Conservation (phyloP, 495 filamentous ascomycete species). For the Beverwykella pulmonaria region DNA sequence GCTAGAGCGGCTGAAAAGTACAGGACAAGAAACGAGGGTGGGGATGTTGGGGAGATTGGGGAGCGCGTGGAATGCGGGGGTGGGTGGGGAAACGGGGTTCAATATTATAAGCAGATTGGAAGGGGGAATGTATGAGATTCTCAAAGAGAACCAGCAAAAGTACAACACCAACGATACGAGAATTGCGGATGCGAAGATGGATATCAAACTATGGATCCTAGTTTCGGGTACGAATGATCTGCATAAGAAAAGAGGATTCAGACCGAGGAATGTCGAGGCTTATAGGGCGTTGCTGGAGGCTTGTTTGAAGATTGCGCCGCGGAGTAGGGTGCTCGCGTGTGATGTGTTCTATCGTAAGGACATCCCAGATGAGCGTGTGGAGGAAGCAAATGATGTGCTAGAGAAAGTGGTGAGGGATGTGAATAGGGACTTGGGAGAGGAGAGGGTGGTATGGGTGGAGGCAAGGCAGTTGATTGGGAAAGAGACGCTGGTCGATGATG, state of each 20-base stretch:
- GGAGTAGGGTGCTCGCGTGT: background rate
- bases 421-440: background rate
- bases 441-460: constrained; percentile 6
- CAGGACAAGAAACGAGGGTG: background rate
- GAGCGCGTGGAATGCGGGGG: background rate
- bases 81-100: background rate
- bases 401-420: background rate
- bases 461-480: background rate
- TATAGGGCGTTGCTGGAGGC: background rate
- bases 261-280: background rate
- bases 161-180: background rate
- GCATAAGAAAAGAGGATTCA: background rate
- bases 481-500: constrained; percentile 6
- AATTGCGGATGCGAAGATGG: background rate
- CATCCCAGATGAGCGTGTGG: background rate
- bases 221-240: constrained; percentile 8
- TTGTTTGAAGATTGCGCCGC: constrained; percentile 8
- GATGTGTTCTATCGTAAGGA: constrained; percentile 7
- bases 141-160: background rate
- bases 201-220: background rate
- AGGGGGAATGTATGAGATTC: background rate
- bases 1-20: constrained; percentile 13
- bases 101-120: background rate
- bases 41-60: background rate
- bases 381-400: background rate